Evolutionary conservation across 306 rosid genomes (phyloP).

Genomic region (Medicago truncatula): MtrunA17r5.0-ANR NC_053045.1:40460001-40460500

Average conservation of each 20-base stretch:
- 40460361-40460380: slow-evolving; percentile 31
- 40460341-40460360: slow-evolving; percentile 33
- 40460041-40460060: slow-evolving; percentile 1
- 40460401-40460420: slow-evolving; percentile 31
- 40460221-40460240: slow-evolving; percentile 86
- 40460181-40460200: slow-evolving; percentile 99
- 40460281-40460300: slow-evolving; percentile 97
- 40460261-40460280: slow-evolving; percentile 92
- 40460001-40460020: not conserved
- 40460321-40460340: slow-evolving; percentile 43
- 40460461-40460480: slow-evolving; percentile 26
- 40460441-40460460: slow-evolving; percentile 33
- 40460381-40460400: slow-evolving; percentile 28
- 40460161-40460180: slow-evolving; percentile 95
- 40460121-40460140: slow-evolving; percentile 30
- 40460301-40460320: slow-evolving; percentile 48
- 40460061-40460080: slow-evolving; percentile 6
- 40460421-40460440: slow-evolving; percentile 24
- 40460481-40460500: not conserved
- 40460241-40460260: slow-evolving; percentile 91
- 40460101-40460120: not conserved
- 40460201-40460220: slow-evolving; percentile 99
- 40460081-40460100: slow-evolving; percentile 18
- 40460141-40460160: slow-evolving; percentile 43
- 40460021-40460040: slow-evolving; percentile 5